A percentile compares a stretch with the other conserved stretches of the same genome.
Conservation (phyloP, 2,329 filamentous ascomycete genomes). For the Penicillium brevicompactum region DNA sequence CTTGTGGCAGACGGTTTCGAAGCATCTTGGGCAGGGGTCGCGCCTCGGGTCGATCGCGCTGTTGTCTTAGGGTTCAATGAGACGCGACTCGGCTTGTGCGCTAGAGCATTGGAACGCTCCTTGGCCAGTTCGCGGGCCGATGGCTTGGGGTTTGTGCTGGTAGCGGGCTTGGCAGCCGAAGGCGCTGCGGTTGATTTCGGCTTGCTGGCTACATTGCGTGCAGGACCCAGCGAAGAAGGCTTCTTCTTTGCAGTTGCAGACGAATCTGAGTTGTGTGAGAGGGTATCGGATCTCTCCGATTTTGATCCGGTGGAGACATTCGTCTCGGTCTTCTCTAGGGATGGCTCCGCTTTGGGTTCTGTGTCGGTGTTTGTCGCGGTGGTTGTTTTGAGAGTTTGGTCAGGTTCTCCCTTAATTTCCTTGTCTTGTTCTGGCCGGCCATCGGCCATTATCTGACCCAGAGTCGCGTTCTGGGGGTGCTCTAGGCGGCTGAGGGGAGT, state of each 20-base stretch:
- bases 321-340: slow-evolving; percentile 21
- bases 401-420: slow-evolving; percentile 5
- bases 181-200: slow-evolving; percentile 4
- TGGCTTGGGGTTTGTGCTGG: slow-evolving; percentile 21
- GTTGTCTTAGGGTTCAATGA: slow-evolving; percentile 34
- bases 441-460: slow-evolving; percentile 17
- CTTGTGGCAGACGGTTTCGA: slow-evolving; percentile 27
- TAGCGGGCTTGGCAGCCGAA: slow-evolving; percentile 23
- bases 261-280: slow-evolving; percentile 22
- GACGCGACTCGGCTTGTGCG: slow-evolving; percentile 36
- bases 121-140: slow-evolving; percentile 36
- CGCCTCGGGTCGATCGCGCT: slow-evolving; percentile 29
- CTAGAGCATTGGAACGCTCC: slow-evolving; percentile 28
- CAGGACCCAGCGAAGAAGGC: slow-evolving; percentile 33
- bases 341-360: slow-evolving; percentile 10
- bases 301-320: slow-evolving; percentile 7
- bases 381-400: slow-evolving; percentile 12
- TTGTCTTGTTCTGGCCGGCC: slow-evolving; percentile 4
- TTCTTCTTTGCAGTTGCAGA: slow-evolving; percentile 33
- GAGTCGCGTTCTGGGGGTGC: slow-evolving; percentile 19
- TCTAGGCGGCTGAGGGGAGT: slow-evolving; percentile 28
- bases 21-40: slow-evolving; percentile 32
- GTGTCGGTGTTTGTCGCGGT: slow-evolving; percentile 8
- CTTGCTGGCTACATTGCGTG: slow-evolving; percentile 27
- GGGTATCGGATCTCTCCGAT: slow-evolving; percentile 4